Percentiles rank a stretch among this genome's conserved stretches.
These are phyloP conservation scores for Danielia reshetovae DNA, from an alignment of 805 yeast genomes.

Conservation along the genomic window DNA sequence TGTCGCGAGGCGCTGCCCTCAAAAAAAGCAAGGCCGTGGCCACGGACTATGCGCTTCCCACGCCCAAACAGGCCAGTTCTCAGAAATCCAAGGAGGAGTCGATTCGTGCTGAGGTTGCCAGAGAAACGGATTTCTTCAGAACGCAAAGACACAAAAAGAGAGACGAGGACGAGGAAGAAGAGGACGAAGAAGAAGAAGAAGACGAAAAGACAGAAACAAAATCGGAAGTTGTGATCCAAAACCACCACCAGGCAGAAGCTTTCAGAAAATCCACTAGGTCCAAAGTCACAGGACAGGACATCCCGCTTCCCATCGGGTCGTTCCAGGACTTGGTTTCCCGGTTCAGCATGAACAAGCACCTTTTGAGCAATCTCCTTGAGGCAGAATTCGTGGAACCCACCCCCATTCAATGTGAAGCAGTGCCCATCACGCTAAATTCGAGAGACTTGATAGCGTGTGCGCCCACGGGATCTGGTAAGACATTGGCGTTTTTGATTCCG, in stretches of 20 bases:
- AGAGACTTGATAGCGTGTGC: constrained; percentile 91
- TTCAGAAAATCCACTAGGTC: constrained; percentile 59
- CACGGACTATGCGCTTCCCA: constrained; percentile 38
- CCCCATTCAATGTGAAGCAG: constrained; percentile 86
- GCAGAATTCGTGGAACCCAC: constrained; percentile 84
- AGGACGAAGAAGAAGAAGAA: constrained; percentile 22
- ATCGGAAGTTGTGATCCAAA: constrained; percentile 41
- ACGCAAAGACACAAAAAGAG: constrained; percentile 33
- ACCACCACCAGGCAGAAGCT: constrained; percentile 53
- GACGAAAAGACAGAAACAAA: constrained; percentile 24
- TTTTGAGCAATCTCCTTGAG: constrained; percentile 60
- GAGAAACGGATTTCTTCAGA: constrained; percentile 81
- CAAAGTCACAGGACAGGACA: constrained; percentile 77
- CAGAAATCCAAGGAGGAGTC: constrained; percentile 33
- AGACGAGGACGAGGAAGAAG: constrained; percentile 12
- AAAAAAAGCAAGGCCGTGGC: constrained; percentile 50
- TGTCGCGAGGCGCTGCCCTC: constrained; percentile 81
- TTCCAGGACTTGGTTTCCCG: constrained; percentile 75
- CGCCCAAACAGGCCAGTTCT: constrained; percentile 22
- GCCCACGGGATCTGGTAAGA: constrained; percentile 98
- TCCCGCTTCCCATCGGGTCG: constrained; percentile 88
- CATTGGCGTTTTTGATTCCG: constrained; percentile 86
- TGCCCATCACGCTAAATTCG: constrained; percentile 65
- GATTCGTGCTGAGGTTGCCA: constrained; percentile 51
- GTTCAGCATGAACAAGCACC: constrained; percentile 56